Evolutionary conservation across 1,284 basidiomycete genomes (phyloP).

Genomic region (Vanrija pseudolonga): DNA sequence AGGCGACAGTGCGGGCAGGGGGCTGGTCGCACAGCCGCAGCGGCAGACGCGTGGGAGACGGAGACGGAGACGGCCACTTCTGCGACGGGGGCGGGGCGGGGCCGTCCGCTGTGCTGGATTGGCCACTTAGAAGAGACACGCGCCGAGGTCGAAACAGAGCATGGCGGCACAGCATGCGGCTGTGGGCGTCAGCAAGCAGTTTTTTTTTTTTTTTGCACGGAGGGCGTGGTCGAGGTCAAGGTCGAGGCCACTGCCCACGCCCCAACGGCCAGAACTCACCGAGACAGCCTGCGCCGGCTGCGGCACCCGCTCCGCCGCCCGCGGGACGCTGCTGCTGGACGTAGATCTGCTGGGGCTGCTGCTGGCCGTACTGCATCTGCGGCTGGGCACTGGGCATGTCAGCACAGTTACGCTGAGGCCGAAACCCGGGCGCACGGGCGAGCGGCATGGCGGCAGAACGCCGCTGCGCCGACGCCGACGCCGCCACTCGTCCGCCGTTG

Average conservation of each 20-base stretch:
- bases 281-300: slow-evolving; percentile 7
- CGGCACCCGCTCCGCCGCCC: slow-evolving; percentile 8
- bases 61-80: no score
- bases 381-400: slow-evolving; percentile 6
- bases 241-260: background rate
- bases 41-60: no score
- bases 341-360: slow-evolving; percentile 13
- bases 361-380: slow-evolving; percentile 13
- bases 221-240: background rate
- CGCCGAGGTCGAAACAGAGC: slow-evolving; percentile 15
- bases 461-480: background rate
- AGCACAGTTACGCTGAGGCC: background rate
- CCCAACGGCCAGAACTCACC: slow-evolving; percentile 2
- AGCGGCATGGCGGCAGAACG: background rate
- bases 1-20: no score
- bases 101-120: no score
- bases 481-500: no score
- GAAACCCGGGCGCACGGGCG: background rate
- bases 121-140: slow-evolving; percentile 12
- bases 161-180: slow-evolving; percentile 11
- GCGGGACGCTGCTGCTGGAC: slow-evolving; percentile 16
- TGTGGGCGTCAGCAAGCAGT: background rate
- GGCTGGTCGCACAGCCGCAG: no score
- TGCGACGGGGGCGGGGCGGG: no score
- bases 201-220: no score